Percentiles rank a stretch among this genome's conserved stretches.
phyloP scores from a whole-genome alignment of 805 yeast genomes.

The Komagataella populi region DNA sequence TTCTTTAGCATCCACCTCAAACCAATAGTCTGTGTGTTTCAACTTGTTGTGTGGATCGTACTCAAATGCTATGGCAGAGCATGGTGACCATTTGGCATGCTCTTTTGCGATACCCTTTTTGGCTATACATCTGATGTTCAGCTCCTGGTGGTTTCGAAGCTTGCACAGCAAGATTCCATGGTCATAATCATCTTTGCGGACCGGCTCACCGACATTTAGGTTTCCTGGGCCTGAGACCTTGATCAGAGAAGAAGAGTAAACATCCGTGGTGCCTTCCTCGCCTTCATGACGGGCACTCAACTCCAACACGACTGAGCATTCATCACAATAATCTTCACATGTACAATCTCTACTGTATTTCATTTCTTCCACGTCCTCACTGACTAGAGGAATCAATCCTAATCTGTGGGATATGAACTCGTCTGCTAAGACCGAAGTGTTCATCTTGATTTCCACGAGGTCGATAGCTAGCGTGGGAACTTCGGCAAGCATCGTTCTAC shows the following conservation, averaged over 20 bases:
- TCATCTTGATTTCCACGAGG: constrained; percentile 83
- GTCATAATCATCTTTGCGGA: constrained; percentile 60
- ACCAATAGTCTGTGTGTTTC: constrained; percentile 94
- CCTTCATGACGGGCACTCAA: constrained; percentile 76
- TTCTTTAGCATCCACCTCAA: constrained; percentile 70
- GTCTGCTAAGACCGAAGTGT: constrained; percentile 92
- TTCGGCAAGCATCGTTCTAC: constrained; percentile 90
- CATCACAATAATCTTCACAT: constrained; percentile 94
- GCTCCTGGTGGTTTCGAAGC: constrained; percentile 83
- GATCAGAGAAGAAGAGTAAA: constrained; percentile 72
- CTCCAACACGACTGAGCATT: constrained; percentile 81
- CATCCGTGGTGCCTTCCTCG: constrained; percentile 75
- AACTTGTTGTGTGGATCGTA: constrained; percentile 99
- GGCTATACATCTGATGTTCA: constrained; percentile 83
- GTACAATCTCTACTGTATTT: constrained; percentile 92
- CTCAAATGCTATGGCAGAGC: constrained; percentile 91
- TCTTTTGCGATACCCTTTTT: constrained; percentile 96
- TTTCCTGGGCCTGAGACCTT: constrained; percentile 19
- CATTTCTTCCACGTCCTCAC: constrained; percentile 71
- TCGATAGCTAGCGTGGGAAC: constrained; percentile 96
- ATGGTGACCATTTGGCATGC: constrained; percentile 98
- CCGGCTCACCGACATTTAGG: constrained; percentile 61
- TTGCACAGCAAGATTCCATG: constrained; percentile 89
- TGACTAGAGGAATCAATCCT: constrained; percentile 82
- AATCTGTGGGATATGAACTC: constrained; percentile 91